These are phyloP conservation scores for Penicillium sclerotiorum DNA, from an alignment of 2,329 filamentous ascomycete species.

Conservation along the genomic window DNA sequence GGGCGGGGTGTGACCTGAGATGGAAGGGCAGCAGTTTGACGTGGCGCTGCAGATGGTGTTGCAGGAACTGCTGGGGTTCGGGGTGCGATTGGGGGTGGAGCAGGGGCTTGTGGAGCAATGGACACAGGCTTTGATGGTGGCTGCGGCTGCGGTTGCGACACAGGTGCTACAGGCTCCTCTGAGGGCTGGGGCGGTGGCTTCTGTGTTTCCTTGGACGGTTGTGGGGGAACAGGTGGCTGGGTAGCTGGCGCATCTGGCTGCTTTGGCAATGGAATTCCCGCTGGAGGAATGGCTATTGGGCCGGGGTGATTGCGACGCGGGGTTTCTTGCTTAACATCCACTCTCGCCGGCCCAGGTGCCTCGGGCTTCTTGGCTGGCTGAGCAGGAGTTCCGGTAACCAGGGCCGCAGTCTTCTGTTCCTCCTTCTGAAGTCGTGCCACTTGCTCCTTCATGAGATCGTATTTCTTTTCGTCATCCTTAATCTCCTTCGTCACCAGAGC, in stretches of 20 bases:
- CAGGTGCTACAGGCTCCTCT: slow-evolving; percentile 4
- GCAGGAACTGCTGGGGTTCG: slow-evolving; percentile 21
- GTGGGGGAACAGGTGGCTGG: slow-evolving; percentile 5
- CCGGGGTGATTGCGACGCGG: slow-evolving; percentile 12
- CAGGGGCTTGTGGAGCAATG: slow-evolving; percentile 18
- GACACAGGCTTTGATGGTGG: slow-evolving; percentile 25
- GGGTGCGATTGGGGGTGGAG: slow-evolving; percentile 24
- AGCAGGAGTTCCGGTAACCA: slow-evolving; percentile 2
- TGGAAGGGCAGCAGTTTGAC: slow-evolving; percentile 24
- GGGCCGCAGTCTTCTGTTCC: slow-evolving; percentile 50
- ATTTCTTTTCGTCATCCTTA: slow-evolving; percentile 70
- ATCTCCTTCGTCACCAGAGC: slow-evolving; percentile 71
- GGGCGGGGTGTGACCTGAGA: slow-evolving; percentile 29
- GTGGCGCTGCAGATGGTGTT: slow-evolving; percentile 20
- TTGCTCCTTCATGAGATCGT: slow-evolving; percentile 66
- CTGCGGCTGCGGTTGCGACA: slow-evolving; percentile 13
- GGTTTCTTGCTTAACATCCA: slow-evolving; percentile 31
- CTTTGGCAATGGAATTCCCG: slow-evolving; percentile 1
- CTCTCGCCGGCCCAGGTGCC: slow-evolving; percentile 29
- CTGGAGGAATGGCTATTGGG: slow-evolving; percentile 2
- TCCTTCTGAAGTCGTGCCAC: slow-evolving; percentile 68
- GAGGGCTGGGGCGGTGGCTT: slow-evolving; percentile 10
- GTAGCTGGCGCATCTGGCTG: background rate
- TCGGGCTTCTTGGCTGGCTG: slow-evolving; percentile 10
- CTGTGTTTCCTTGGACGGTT: background rate